A percentile compares a stretch with the other conserved stretches of the same genome.
These are phyloP conservation scores for Ascochyta clinopodiicola DNA, from an alignment of 2,329 filamentous ascomycete species.

Conservation along the genomic window DNA sequence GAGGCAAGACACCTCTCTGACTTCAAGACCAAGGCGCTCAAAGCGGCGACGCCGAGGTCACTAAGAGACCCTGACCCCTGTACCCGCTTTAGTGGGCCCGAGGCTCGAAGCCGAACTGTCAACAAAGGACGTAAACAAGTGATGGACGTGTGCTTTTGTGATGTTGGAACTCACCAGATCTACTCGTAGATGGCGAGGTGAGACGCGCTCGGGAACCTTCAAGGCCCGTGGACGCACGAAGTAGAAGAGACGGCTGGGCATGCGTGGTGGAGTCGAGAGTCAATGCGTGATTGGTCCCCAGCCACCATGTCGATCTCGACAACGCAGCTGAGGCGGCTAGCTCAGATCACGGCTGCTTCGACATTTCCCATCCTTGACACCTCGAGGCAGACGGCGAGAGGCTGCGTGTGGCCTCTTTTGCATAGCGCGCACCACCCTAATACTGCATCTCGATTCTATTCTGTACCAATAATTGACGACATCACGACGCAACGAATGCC, in stretches of 20 bases:
- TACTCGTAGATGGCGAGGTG: background rate
- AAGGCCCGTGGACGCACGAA: background rate
- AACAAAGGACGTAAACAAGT: conserved; percentile 9
- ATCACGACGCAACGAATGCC: conserved; percentile 36
- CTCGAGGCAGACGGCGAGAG: conserved; percentile 1
- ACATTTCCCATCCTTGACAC: conserved; percentile 1
- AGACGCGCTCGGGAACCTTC: background rate
- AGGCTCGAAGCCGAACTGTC: background rate
- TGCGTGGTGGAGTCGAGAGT: background rate
- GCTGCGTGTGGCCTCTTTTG: conserved; percentile 13
- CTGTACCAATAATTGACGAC: conserved; percentile 32
- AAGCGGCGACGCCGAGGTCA: conserved; percentile 4
- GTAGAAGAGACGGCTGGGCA: background rate
- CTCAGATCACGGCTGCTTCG: conserved; percentile 3
- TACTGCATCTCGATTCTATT: background rate
- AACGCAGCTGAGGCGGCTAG: conserved; percentile 18
- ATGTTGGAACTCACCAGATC: background rate
- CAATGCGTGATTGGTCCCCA: conserved; percentile 10
- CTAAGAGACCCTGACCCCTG: conserved; percentile 7
- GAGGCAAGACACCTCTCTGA: background rate
- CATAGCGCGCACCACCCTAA: conserved; percentile 21
- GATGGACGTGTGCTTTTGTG: background rate
- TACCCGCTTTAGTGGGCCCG: conserved; percentile 11
- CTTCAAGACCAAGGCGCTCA: background rate
- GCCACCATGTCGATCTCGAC: conserved; percentile 9